Evolutionary conservation across 495 filamentous ascomycete species (phyloP).

Genomic region (Pyrenopolyporus hunteri): DNA sequence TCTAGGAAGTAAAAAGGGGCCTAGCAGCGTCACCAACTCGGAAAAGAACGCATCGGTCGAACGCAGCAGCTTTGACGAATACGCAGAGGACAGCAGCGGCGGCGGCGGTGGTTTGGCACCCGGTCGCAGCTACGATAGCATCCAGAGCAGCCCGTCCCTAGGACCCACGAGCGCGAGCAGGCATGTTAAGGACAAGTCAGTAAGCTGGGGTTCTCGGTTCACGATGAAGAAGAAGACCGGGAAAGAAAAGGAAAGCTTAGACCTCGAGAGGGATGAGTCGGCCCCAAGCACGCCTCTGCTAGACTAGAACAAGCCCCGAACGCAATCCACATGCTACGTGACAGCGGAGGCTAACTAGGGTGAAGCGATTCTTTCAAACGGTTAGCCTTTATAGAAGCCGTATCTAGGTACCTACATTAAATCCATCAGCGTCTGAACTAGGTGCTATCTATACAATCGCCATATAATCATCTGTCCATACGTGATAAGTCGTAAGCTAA

Average conservation of each 20-base stretch:
- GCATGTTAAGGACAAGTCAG: constrained; percentile 45
- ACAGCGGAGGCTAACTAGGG: neutral
- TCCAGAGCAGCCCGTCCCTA: constrained; percentile 48
- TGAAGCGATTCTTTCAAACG: constrained; percentile 1
- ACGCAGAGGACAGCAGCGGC: constrained; percentile 45
- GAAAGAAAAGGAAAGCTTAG: constrained; percentile 56
- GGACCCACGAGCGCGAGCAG: constrained; percentile 44
- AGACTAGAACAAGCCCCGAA: constrained; percentile 2
- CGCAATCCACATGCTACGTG: neutral
- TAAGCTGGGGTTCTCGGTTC: constrained; percentile 54
- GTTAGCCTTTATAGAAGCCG: neutral
- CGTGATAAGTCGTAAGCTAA: neutral
- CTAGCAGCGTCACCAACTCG: constrained; percentile 52
- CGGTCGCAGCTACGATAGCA: constrained; percentile 53
- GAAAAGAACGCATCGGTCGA: constrained; percentile 51
- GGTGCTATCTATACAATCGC: neutral
- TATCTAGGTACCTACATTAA: neutral
- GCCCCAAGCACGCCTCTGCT: constrained; percentile 21
- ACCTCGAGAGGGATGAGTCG: constrained; percentile 49
- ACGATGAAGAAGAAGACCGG: constrained; percentile 54
- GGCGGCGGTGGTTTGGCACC: constrained; percentile 37
- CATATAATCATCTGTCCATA: neutral
- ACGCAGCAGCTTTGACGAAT: constrained; percentile 56
- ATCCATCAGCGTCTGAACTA: constrained; percentile 3
- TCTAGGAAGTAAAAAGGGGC: constrained; percentile 68